Evolutionary conservation across 2,329 filamentous ascomycete genomes (phyloP), one percentile per base, ranked within the genome.

Genomic region (Talaromyces islandicus): DNA sequence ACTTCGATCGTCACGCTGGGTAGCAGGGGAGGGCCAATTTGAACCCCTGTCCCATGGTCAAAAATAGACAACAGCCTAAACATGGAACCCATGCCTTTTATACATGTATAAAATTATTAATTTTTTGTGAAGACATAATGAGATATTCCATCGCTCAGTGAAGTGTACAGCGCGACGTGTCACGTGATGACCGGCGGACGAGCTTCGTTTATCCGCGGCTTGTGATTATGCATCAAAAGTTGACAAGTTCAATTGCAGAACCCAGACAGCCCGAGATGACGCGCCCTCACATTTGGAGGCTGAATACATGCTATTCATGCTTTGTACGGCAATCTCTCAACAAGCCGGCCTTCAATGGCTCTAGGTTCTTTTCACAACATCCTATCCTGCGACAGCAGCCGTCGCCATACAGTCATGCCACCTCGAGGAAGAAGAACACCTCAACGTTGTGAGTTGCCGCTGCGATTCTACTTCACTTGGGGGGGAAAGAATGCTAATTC

Each of bases 391-490:
- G 64, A 38, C 63, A 69, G 57, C 64, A 72, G 58, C 58, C 68
- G 4, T 64, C 72, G 21, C 70, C 73, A 19, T 72, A 75, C 57
- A 73, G 71, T 60, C 70, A 68, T 54, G 66, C 70, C 10, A 66
- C 72, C 59, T 72, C 73, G 52, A 65, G 71, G 43, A 71, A 80
- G 63, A 82, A 79, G 67, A 86, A 86, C 67, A 74, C 75, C 53
- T 84, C 84, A 48, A 81, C 81, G 43, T 73, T 85, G 82, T 85
- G 73, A 64, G 74, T 62, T 19, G 21, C 9, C 9, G 9, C 4
- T 6, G 14, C 51, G 12, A 12, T 4, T 46, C 21, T 38, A 29
- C 21, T 7, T 27, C 1, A 17, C 14, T 29, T 4, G 17, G 17
- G 2, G 24, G 2, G 9, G 5, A 21, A 21, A 50, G 21, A 27